Base-by-base conservation (phyloP, 129 eudicot species). In the Solidago caesia region DNA sequence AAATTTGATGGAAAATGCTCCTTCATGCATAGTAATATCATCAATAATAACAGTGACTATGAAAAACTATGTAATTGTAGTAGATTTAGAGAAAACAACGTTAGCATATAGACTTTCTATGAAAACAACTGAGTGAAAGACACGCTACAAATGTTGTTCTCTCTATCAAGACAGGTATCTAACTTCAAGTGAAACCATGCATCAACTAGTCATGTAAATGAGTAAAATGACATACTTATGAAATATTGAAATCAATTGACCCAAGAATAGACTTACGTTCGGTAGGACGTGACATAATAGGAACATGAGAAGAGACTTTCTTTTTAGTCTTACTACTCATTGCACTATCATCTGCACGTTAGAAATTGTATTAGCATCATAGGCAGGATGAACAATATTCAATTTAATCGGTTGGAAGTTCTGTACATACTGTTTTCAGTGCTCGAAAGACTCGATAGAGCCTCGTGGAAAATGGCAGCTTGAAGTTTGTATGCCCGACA, bases 391-490 rank as follows among this genome's bases (percentile, higher is more conserved):
- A 14, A 70, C 8, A 42, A 46, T 9, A 43, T 68, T 44, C 41
- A 56, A 69, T 49, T 46, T 16, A 62, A 42, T 12, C 25, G 77
- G 67, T 12, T 12, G 2, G 16, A 44, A 47, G 49, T 68, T 46
- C 16, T 70, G 21, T 25, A 29, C 61, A 52, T 77, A 88, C 95
- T 85, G 69, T 77, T 77, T 79, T 82, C 75, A 45, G 66, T 55
- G 73, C 49, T 71, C 2, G 74, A 83, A 79, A 76, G 86, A 77
- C 90, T 84, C 14, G 48, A 79, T 82, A 93, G 59, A 33, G 96
- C 96, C 84, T 88, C 89, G 9, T 84, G 84, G 77, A 87, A 88
- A 57, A 93, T 93, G 42, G 96, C 92, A 67, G 91, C 83, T 74
- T 93, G 90, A 64, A 93, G 87, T 68, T 87, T 89, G 81, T 79